Evolutionary conservation across 2,329 filamentous ascomycete genomes (phyloP).

Genomic region (Aspergillus bombycis): DNA sequence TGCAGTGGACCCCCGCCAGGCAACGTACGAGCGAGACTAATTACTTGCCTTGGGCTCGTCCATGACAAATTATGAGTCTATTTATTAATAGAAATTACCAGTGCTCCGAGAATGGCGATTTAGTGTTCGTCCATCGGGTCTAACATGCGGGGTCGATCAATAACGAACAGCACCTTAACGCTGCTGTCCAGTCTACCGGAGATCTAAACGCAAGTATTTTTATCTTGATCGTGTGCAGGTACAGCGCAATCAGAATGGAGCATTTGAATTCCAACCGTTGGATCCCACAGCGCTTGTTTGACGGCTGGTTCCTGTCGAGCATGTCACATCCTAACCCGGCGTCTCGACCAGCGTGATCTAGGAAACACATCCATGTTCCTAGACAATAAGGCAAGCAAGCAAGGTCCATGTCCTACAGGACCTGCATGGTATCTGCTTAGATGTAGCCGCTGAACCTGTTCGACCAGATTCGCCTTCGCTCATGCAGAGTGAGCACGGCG

Average conservation of each 20-base stretch:
- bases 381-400: neutral
- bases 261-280: neutral
- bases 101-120: neutral
- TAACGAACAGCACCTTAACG: neutral
- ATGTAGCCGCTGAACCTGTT: neutral
- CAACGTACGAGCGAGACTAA: neutral
- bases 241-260: neutral
- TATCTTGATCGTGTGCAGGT: neutral
- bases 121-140: neutral
- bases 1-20: neutral
- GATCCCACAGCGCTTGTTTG: neutral
- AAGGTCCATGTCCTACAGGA: neutral
- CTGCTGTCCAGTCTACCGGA: neutral
- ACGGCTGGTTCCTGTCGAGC: neutral
- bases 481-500: neutral
- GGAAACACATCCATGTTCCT: neutral
- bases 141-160: constrained; percentile 6
- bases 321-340: neutral
- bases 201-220: constrained; percentile 4
- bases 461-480: neutral
- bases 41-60: neutral
- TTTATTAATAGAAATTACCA: constrained; percentile 3
- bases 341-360: neutral
- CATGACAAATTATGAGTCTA: neutral
- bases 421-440: neutral